Percentiles rank a stretch among this genome's conserved stretches.
phyloP scores from a whole-genome alignment of 176 grass and related monocot species.

The Aegilops longissima region DNA sequence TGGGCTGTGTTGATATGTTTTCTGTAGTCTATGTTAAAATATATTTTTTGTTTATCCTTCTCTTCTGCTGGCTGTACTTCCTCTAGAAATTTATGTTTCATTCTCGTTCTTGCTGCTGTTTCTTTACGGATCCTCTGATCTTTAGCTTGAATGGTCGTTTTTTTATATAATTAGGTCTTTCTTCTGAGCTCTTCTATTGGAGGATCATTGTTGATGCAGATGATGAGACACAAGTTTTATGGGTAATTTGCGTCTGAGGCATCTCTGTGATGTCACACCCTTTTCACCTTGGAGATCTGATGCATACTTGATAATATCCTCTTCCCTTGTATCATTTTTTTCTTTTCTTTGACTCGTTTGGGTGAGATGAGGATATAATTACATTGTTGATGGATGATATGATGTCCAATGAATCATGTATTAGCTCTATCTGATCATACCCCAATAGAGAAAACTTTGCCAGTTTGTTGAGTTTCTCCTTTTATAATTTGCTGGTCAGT shows the following conservation, averaged over 20 bases:
- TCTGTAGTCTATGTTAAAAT: no score
- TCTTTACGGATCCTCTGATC: no score
- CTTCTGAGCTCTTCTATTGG: no score
- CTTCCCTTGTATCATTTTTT: neutral
- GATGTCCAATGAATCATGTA: neutral
- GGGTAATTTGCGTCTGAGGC: constrained; percentile 59
- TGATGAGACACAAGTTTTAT: constrained; percentile 41
- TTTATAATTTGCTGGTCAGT: neutral
- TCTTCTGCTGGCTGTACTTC: no score
- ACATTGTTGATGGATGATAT: neutral
- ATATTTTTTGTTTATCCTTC: no score
- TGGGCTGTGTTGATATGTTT: no score
- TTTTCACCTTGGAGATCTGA: constrained; percentile 47
- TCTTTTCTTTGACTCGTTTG: neutral
- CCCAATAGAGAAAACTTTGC: neutral
- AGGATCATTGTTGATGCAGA: neutral
- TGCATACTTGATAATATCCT: neutral
- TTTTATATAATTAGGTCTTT: no score
- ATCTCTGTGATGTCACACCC: constrained; percentile 44
- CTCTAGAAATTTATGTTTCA: no score
- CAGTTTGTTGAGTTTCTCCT: neutral
- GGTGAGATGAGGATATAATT: neutral
- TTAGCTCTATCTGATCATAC: neutral
- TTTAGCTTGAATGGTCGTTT: no score
- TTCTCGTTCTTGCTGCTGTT: no score